Evolutionary conservation across 78 protist species (phyloP).

Genomic region (Pelomyxa schiedti): DNA sequence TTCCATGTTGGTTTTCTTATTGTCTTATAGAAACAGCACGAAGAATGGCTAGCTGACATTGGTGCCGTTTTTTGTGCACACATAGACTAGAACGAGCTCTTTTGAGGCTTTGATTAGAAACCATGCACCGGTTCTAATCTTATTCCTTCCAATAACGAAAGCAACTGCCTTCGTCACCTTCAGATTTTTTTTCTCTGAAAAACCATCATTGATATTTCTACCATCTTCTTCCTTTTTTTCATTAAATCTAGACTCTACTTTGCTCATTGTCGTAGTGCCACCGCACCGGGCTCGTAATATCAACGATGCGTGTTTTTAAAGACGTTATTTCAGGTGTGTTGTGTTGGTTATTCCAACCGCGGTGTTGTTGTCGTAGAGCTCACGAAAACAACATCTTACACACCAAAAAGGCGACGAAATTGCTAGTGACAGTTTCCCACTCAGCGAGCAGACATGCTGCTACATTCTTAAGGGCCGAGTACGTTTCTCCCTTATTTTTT

Average conservation of each 20-base stretch:
- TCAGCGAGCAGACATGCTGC: not conserved
- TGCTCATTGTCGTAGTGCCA: too few species aligned
- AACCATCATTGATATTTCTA: too few species aligned
- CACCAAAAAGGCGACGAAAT: conserved; percentile 12
- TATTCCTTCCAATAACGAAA: too few species aligned
- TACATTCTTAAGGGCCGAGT: too few species aligned
- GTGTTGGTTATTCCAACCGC: not conserved
- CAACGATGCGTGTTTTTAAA: not conserved
- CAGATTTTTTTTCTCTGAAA: too few species aligned
- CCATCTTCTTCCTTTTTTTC: too few species aligned
- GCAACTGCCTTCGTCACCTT: too few species aligned
- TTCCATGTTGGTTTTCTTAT: not conserved
- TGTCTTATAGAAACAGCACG: not conserved
- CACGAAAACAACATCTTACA: not conserved
- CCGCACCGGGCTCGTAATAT: too few species aligned
- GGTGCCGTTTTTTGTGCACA: not conserved
- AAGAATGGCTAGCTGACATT: not conserved
- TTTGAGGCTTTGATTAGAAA: too few species aligned
- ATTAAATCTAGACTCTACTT: too few species aligned
- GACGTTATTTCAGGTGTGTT: conserved; percentile 12
- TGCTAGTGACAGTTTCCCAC: not conserved
- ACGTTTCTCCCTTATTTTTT: too few species aligned
- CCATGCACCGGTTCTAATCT: too few species aligned
- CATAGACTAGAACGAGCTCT: not conserved
- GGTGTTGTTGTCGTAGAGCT: not conserved